Evolutionary conservation across 805 yeast genomes (phyloP), one percentile per base, ranked within the genome.

Genomic region (Teunomyces gatunensis): DNA sequence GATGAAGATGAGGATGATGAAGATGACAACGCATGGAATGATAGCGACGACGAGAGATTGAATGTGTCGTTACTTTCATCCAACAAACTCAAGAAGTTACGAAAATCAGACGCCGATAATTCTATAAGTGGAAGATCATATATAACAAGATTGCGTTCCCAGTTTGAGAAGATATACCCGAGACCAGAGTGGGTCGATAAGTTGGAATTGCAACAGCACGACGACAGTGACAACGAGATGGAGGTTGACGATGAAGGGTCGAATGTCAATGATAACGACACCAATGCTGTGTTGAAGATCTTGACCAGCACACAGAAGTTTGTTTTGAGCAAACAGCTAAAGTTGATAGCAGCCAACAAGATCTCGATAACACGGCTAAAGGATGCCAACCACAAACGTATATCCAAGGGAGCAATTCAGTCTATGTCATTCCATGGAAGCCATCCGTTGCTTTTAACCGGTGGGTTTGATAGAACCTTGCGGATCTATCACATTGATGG

Each of bases 401-500:
- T 80, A 4, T 81, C 97, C 3, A 80, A 76, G 52, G 78, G 96
- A 0, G 96, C 90, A 0, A 80, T 94, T n/a, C 97, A 89, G 67
- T 72, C 92, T 0, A 60, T 94, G 34, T 76, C 87, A 4, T 94
- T 94, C 78, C 99, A 94, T 65, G 88, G 87, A 7, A 71, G 77
- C 6, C 89, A 84, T 56, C 96, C 99, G 35, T 71, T 94, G 27
- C 70, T 92, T 40, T 69, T 94, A 45, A 87, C 97, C 0, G 96
- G 94, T 47, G 99, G 99, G 18, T 91, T 85, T 63, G 99, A 94
- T 65, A 78, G 88, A 55, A 86, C 97, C 0, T 64, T 94, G 46
- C 77, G 99, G 55, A 74, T 94, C 11, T 94, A 84, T 64, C 96
- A 92, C 60, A 81, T 91, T 44, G 98, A 94, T 64, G 97, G 98